Evolutionary conservation across 768 basidiomycete species (phyloP), one percentile per base, ranked within the genome.

Genomic region (Phaeotremella fagi): DNA sequence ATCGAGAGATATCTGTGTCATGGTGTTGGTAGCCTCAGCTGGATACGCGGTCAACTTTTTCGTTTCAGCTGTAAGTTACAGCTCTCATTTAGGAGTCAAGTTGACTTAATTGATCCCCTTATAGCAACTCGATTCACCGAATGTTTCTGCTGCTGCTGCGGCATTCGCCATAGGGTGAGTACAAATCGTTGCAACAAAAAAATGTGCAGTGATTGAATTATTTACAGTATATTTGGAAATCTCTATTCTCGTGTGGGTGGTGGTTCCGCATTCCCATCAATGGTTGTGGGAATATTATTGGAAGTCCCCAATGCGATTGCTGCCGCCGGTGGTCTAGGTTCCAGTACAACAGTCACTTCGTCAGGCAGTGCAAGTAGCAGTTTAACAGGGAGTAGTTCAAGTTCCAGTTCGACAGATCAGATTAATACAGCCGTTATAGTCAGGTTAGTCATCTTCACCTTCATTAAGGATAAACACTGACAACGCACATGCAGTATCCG

Each of bases 221-320:
- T 25, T 4, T 4, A 14, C 27, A 59, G 61, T 18, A 50, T 69
- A 2, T 50, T 66, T 9, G 67, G 67, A 1, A 69, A 69, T 42
- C 58, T 61, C 3, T 68, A 68, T 31, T 68, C 66, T 14, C 57
- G 66, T 14, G 16, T 68, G 6, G 60, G 56, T 3, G 63, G 63
- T 12, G 66, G 66, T 23, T 68, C 66, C n/a, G 66, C 63, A 7
- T 69, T 65, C 56, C 63, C 66, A 3, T 63, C 59, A 16, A 65
- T 68, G 66, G 66, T 66, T 1, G 64, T 64, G n/a, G 67, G 67
- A 37, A 65, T 69, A 14, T 50, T 69, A 2, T 47, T 69, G 7
- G 42, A 53, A 3, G 67, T 69, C 4, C 67, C 67, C 14, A 69
- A 69, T 37, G 59, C 61, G 2, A 66, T 69, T 23, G 67, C 67